A percentile compares a stretch with the other conserved stretches of the same genome.
phyloP scores from a whole-genome alignment of 192 early-diverging fungal species.

The Jimgerdemannia lactiflua region DNA sequence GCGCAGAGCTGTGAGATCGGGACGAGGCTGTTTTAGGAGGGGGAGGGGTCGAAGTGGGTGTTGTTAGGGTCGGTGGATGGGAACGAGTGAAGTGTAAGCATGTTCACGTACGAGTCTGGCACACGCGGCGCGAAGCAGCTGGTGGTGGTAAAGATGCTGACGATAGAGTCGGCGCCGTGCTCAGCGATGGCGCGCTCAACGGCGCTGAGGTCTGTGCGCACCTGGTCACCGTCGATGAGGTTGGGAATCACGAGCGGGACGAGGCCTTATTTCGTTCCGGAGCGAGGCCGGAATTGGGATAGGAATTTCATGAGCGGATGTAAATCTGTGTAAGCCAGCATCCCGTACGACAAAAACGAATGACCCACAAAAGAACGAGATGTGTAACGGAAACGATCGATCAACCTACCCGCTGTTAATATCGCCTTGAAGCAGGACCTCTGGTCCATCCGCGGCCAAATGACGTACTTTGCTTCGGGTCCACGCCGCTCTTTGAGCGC shows the following conservation, averaged over 20 bases:
- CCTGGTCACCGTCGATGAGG: background rate
- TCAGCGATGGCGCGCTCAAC: background rate
- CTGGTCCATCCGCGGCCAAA: constrained; percentile 4
- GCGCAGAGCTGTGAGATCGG: background rate
- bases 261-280: background rate
- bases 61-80: too few species aligned
- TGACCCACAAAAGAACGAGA: too few species aligned
- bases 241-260: constrained; percentile 2
- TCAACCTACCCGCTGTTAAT: background rate
- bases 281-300: too few species aligned
- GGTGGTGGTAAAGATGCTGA: background rate
- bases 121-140: constrained; percentile 3
- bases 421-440: constrained; percentile 1
- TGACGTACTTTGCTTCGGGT: constrained; percentile 1
- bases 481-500: background rate
- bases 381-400: background rate
- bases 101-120: background rate
- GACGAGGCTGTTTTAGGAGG: background rate
- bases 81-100: too few species aligned
- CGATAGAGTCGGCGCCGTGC: background rate
- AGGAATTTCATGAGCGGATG: background rate
- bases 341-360: too few species aligned
- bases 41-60: background rate
- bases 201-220: background rate
- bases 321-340: background rate